phyloP scores from a whole-genome alignment of 257 asterid species.

The Nicotiana benthamiana region DNA sequence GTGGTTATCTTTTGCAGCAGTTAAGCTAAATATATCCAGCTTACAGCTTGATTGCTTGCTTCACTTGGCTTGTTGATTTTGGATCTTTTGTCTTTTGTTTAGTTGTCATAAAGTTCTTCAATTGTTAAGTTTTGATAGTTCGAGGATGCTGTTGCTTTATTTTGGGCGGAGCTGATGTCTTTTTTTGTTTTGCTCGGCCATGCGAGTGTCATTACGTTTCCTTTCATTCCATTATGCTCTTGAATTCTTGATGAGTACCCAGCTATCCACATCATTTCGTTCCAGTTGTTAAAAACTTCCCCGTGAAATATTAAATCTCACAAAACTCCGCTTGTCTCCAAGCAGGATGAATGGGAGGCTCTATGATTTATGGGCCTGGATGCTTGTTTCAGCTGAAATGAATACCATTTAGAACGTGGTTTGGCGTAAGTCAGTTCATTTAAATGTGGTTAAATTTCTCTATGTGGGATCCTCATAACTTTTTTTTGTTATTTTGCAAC shows the following conservation, averaged over 20 bases:
- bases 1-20: constrained; percentile 3
- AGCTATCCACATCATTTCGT: constrained; percentile 46
- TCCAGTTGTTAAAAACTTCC: constrained; percentile 42
- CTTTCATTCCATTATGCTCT: constrained; percentile 31
- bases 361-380: constrained; percentile 84
- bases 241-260: constrained; percentile 41
- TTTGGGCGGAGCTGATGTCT: constrained; percentile 27
- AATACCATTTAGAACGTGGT: constrained; percentile 73
- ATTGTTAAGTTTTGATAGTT: constrained; percentile 21
- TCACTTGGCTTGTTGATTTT: constrained; percentile 20
- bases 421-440: constrained; percentile 76
- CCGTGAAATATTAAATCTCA: constrained; percentile 48
- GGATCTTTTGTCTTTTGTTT: constrained; percentile 15
- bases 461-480: constrained; percentile 42
- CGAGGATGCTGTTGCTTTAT: constrained; percentile 17
- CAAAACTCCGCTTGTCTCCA: constrained; percentile 69
- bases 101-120: constrained; percentile 22
- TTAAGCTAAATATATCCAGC: constrained; percentile 6
- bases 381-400: constrained; percentile 80
- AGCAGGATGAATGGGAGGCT: constrained; percentile 72
- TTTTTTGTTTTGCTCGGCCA: background rate
- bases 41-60: constrained; percentile 1
- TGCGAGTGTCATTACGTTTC: background rate
- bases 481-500: constrained; percentile 22
- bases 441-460: constrained; percentile 40